Base-by-base conservation (phyloP, 441 rosid species). In the Raphanus hybrid region DNA sequence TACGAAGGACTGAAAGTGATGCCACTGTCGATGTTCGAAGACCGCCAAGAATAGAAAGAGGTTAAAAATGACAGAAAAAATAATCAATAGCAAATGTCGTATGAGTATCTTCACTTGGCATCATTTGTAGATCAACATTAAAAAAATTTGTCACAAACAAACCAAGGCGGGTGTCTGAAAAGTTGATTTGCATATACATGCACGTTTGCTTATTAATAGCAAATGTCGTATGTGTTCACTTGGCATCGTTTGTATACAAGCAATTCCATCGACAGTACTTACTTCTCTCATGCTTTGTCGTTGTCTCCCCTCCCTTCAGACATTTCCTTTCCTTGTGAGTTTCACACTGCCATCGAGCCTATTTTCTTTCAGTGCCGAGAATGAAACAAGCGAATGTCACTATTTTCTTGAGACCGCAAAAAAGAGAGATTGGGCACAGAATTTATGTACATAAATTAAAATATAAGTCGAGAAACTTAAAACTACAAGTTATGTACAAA, bases 41-140 rank as follows among this genome's bases (percentile, higher is more conserved):
- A 73, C 82, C 74, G 15, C 73, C 70, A n/a, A 58, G 78, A 20
- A 74, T 79, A 69, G 79, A 74, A 62, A 78, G 82, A 78, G 82
- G 78, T 54, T 78, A 29, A 79, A 34, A 27, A 12, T 0, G 64
- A 35, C 12, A 70, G 5, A 12, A 4, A 18, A 3, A 20, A 6
- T 2, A 10, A 15, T 67, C 34, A 29, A 35, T 8, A 73, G 70
- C 67, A 37, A 73, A 73, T 52, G 58, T 52, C 23, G 15, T 15
- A 52, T 14, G 14, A 14, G 50, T 72, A 26, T 27, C 37, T 72
- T 68, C 20, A 73, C 70, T 37, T 62, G 52, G 32, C 73, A 68
- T 73, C 41, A 67, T 61, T 23, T 67, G 70, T 62, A 78, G 82
- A 61, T 39, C 32, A 54, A 27, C 39, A 16, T 18, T 34, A 1